These are phyloP conservation scores for Diplodia intermedia DNA, from an alignment of 2,329 filamentous ascomycete species.

Conservation along the genomic window DNA sequence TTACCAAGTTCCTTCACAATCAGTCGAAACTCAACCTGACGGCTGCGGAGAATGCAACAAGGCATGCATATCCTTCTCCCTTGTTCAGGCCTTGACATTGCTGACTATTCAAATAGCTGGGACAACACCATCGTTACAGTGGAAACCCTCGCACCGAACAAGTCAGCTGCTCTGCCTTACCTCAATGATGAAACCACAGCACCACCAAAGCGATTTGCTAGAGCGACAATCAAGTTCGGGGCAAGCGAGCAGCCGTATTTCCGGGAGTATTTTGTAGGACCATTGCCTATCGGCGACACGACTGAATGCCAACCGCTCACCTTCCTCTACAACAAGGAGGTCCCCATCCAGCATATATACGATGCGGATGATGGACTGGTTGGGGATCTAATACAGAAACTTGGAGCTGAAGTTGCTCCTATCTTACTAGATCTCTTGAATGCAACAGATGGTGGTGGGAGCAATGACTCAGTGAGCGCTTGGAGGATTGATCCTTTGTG, in stretches of 20 bases:
- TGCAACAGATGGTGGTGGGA: conserved; percentile 45
- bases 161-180: not conserved
- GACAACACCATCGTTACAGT: not conserved
- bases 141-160: not conserved
- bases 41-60: not conserved
- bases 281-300: conserved; percentile 55
- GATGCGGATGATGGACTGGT: conserved; percentile 46
- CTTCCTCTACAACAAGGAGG: conserved; percentile 38
- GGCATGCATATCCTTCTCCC: not conserved
- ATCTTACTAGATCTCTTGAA: conserved; percentile 40
- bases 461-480: conserved; percentile 51
- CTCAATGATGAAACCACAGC: not conserved
- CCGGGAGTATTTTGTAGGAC: conserved; percentile 58
- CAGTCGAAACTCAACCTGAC: not conserved
- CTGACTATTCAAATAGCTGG: not conserved
- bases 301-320: conserved; percentile 45
- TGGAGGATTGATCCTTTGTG: conserved; percentile 51
- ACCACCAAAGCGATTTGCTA: not conserved
- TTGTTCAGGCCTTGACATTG: not conserved
- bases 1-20: not conserved
- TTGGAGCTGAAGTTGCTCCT: not conserved
- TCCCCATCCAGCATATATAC: conserved; percentile 52
- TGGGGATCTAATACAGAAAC: conserved; percentile 48
- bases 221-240: not conserved
- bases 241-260: conserved; percentile 43